Base-by-base conservation (phyloP, 768 basidiomycete genomes). In the Boletus edulis region DNA sequence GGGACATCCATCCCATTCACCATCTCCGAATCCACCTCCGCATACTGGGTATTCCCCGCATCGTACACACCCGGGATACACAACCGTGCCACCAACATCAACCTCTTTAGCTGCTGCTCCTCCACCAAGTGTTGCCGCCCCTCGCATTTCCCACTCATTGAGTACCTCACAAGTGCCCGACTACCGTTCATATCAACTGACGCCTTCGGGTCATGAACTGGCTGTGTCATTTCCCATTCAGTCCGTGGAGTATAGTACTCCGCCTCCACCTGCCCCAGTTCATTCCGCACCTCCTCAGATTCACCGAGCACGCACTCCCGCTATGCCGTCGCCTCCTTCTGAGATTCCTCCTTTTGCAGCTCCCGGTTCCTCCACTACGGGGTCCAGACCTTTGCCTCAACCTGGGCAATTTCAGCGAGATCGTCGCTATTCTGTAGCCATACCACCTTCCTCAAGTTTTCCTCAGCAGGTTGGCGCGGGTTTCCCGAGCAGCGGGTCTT, bases 1-100 rank as follows among this genome's bases (percentile, higher is more conserved):
- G n/a, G 75, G 80, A 41, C 79, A 80, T 60, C 72, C 77, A 17
- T 75, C 59, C n/a, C 67, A 61, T 29, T 57, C 63, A 24, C 59
- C 63, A 12, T 61, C 69, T 41, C 59, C 57, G 2, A 67, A 59
- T 48, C 59, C 57, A 49, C 48, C 22, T n/a, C 47, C 52, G 6
- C 60, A 51, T 20, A 15, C 45, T 32, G 61, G 57, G 43, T 66
- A 68, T 55, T 56, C 62, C 5, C 50, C 67, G 37, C 67, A 62
- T 41, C 58, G 46, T 18, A 29, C 52, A 8, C 53, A 61, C 22
- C 35, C 60, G 38, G 59, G 53, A 44, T 61, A 60, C 27, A 31
- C 59, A 13, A 44, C 57, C 41, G 43, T 41, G 7, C 40, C 62
- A 47, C 40, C 58, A 27, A 56, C 51, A n/a, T 35, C 60, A 20